phyloP scores from a whole-genome alignment of 2,329 filamentous ascomycete genomes.

The Fusarium newnesense region DNA sequence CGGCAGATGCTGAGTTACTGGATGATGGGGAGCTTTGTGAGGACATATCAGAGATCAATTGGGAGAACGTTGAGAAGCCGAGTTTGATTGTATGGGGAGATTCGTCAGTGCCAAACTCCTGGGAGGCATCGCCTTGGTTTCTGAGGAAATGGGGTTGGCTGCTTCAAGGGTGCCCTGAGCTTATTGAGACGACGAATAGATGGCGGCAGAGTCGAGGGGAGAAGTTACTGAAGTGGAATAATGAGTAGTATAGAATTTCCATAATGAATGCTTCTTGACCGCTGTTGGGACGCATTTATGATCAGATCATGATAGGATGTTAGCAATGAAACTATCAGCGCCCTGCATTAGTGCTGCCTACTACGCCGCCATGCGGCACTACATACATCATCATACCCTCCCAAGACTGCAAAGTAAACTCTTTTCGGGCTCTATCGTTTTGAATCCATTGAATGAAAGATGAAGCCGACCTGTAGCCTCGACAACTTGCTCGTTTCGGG shows the following conservation, averaged over 20 bases:
- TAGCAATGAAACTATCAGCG: accelerated
- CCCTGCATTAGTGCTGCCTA: neutral
- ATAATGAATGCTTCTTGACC: no score
- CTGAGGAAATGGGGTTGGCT: slow-evolving; percentile 25
- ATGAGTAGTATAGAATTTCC: neutral
- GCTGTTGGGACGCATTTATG: no score
- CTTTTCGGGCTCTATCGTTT: no score
- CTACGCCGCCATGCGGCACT: neutral
- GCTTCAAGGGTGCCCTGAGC: slow-evolving; percentile 7
- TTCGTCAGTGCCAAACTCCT: neutral
- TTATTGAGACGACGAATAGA: slow-evolving; percentile 16
- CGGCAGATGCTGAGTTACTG: neutral
- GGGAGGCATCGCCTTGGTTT: slow-evolving; percentile 22
- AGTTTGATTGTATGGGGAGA: slow-evolving; percentile 28
- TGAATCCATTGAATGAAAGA: no score
- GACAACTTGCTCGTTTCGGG: accelerated
- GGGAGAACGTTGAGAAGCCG: slow-evolving; percentile 1
- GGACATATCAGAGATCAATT: slow-evolving; percentile 6
- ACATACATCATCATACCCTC: accelerated
- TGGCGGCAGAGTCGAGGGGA: slow-evolving; percentile 25
- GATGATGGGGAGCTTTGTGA: slow-evolving; percentile 13
- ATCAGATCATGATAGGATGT: accelerated
- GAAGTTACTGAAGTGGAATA: neutral
- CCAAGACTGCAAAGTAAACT: neutral
- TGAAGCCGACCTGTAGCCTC: accelerated